Evolutionary conservation across 2,329 filamentous ascomycete genomes (phyloP), one percentile per base, ranked within the genome.

Genomic region (Pseudocercospora fuligena): DNA sequence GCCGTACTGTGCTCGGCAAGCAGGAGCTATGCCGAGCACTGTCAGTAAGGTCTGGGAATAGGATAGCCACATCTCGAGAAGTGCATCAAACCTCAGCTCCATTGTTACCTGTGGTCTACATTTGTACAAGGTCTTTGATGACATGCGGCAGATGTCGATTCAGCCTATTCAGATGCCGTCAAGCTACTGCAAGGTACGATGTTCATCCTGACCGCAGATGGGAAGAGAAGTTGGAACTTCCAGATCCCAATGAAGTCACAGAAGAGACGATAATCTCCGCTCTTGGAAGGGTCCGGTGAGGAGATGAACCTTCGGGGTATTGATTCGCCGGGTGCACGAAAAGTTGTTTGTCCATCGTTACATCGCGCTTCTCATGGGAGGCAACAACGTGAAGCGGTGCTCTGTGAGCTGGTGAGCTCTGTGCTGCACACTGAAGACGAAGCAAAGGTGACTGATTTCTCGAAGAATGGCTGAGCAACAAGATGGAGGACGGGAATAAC

Each of bases 211-310:
- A 54, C 19, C 14, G 23, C 19, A 25, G 21, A 21, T 25, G 19
- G 49, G 14, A 49, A 49, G 23, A 25, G 49, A 29, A 29, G 23
- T 53, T 53, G 49, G 23, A 54, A 54, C 31, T 54, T 27, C 49
- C 49, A 54, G 49, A 29, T 54, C 19, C 49, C 23, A 16, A 54
- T 54, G 49, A 54, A 54, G 49, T 54, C 49, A 54, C 49, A 54
- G 5, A 54, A 29, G 49, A 54, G 49, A 54, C 25, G 49, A 53
- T 53, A 27, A 53, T 53, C 21, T 53, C 49, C 49, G 23, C 11
- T 53, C 19, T 27, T 23, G 49, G 49, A 25, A 27, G 29, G 23
- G 49, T 53, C 23, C 23, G 19, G 49, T 53, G 49, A 53, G 49
- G 49, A 54, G 49, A 54, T 29, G 49, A 54, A 54, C 12, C 49